Evolutionary conservation across 371 early-diverging fungal species (phyloP), one percentile per base, ranked within the genome.

Genomic region (Mucor mucedo): DNA sequence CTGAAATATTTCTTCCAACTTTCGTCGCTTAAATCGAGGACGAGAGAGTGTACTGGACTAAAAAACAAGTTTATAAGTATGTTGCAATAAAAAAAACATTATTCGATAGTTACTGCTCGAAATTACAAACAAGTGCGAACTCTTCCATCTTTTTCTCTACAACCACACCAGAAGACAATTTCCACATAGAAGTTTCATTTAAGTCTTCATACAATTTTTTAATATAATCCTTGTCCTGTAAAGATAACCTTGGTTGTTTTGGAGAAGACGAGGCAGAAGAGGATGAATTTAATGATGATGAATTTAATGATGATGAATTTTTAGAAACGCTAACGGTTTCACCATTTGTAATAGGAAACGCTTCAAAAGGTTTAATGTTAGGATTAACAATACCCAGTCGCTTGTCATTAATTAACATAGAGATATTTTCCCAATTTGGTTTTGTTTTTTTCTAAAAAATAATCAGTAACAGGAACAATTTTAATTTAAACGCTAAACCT

Each of bases 141-240:
- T n/a, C 16, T 21, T 45, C 16, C n/a, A 45, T 16, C 16, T 45
- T 13, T 7, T 45, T 13, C 21, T 21, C 47, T 28, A 61, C 61
- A 0, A 53, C 1, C 33, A 30, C 42, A 30, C 54, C 61, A 33
- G 61, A 42, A 42, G 40, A 42, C 14, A 61, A 16, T 44, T 30
- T 61, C 53, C 54, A 53, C 53, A 60, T 60, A 30, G 52, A 42
- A 38, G 41, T 41, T 44, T 53, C 61, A 44, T 61, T 35, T 32
- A 61, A n/a, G 2, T 33, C 52, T 28, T 39, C 49, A 52, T 39
- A 53, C 16, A 30, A 10, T 28, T 61, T 41, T 52, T 28, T 53
- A 16, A 61, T 53, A 16, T 9, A 13, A 14, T 13, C 53, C 52
- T 61, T 61, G 32, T 53, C 44, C 2, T 11, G 33, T 44, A 33